phyloP scores from a whole-genome alignment of 768 basidiomycete genomes.

The Lanmaoa rubissima region DNA sequence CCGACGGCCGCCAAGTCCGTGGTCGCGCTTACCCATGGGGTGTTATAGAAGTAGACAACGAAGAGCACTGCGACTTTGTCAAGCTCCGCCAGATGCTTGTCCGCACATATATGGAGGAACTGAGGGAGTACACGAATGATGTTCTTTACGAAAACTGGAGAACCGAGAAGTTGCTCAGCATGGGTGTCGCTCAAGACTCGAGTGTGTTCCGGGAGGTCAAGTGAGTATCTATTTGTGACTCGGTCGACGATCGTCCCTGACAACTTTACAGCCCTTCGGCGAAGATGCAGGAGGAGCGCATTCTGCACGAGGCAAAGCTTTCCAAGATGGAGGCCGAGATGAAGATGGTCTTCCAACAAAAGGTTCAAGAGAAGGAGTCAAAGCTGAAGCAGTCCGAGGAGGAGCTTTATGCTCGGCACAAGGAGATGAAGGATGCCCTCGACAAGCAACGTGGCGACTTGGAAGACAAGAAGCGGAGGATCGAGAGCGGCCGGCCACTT shows the following conservation, averaged over 20 bases:
- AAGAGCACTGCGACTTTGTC: conserved; percentile 99
- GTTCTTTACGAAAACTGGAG: conserved; percentile 98
- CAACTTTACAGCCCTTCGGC: conserved; percentile 74
- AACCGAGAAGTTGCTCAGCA: conserved; percentile 90
- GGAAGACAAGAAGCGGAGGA: conserved; percentile 96
- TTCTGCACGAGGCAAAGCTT: conserved; percentile 95
- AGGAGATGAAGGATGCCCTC: conserved; percentile 99
- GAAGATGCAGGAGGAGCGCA: conserved; percentile 93
- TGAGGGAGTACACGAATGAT: conserved; percentile 95
- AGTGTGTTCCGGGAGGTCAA: conserved; percentile 99
- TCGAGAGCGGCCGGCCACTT: conserved; percentile 91
- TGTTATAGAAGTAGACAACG: conserved; percentile 98
- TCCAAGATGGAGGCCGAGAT: conserved; percentile 99
- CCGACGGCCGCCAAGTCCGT: conserved; percentile 90
- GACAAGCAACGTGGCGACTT: conserved; percentile 95
- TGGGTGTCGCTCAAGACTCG: conserved; percentile 98
- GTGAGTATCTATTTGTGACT: conserved; percentile 47
- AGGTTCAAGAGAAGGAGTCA: conserved; percentile 98
- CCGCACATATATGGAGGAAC: conserved; percentile 98
- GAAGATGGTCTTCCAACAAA: conserved; percentile 99
- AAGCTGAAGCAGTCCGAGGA: conserved; percentile 99
- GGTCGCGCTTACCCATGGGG: conserved; percentile 99
- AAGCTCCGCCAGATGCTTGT: conserved; percentile 99
- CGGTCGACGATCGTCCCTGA: conserved; percentile 11
- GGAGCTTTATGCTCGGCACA: conserved; percentile 96